phyloP scores from a whole-genome alignment of 1,139 yeast species.

The Geotrichum restrictum region DNA sequence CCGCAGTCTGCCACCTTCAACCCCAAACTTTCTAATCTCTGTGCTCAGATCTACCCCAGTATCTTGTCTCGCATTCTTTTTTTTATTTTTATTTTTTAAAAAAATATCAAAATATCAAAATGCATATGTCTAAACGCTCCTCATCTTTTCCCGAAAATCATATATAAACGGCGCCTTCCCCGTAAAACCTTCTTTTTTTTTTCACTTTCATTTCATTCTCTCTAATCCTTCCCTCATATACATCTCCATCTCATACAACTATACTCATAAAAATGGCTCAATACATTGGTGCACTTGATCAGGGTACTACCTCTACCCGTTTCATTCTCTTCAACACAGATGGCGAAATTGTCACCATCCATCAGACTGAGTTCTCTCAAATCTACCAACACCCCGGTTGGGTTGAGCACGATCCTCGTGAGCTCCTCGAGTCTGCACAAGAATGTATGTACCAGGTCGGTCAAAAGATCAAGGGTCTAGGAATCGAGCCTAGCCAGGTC shows the following conservation, averaged over 20 bases:
- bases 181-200: background rate
- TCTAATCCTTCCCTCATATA: background rate
- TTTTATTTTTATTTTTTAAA: background rate
- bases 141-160: background rate
- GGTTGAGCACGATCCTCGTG: constrained; percentile 93
- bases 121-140: background rate
- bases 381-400: constrained; percentile 49
- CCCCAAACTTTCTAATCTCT: no score
- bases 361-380: constrained; percentile 69
- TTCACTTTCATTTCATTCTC: constrained; percentile 3
- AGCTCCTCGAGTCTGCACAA: constrained; percentile 69
- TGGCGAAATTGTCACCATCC: constrained; percentile 78
- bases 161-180: background rate
- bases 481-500: constrained; percentile 34
- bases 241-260: background rate
- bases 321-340: constrained; percentile 71
- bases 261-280: constrained; percentile 20
- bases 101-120: background rate
- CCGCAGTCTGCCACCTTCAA: background rate
- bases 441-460: constrained; percentile 40
- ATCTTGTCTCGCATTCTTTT: background rate
- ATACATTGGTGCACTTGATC: constrained; percentile 59
- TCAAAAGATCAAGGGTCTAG: constrained; percentile 34
- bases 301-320: constrained; percentile 93
- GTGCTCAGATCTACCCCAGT: constrained; percentile 6